These are phyloP conservation scores for Blastobotrys capitulatus DNA, from an alignment of 1,139 yeast genomes.

Conservation along the genomic window DNA sequence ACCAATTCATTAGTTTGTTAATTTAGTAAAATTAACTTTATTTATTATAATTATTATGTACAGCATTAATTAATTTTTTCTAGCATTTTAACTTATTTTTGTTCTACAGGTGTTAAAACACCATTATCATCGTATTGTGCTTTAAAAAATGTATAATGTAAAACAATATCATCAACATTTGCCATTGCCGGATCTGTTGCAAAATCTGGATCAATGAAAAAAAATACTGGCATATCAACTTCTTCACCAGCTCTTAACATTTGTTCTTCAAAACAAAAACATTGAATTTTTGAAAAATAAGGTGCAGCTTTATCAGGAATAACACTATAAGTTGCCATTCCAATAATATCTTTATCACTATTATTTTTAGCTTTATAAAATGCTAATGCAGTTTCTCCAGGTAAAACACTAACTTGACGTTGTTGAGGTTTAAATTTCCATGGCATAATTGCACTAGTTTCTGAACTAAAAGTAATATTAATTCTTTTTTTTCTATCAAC, in stretches of 20 bases:
- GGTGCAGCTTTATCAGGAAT: constrained; percentile 96
- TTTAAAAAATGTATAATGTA: constrained; percentile 87
- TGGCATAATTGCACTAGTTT: constrained; percentile 84
- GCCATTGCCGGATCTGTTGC: constrained; percentile 93
- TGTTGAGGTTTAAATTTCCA: constrained; percentile 97
- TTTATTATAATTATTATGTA: not conserved
- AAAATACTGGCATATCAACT: constrained; percentile 98
- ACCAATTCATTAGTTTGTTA: constrained; percentile 11
- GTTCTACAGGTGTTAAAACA: constrained; percentile 23
- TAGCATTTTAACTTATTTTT: not conserved
- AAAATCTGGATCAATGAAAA: constrained; percentile 96
- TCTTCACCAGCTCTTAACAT: constrained; percentile 92
- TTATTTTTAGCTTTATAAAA: constrained; percentile 88
- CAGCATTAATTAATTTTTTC: not conserved
- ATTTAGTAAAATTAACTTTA: no score
- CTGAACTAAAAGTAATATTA: constrained; percentile 81
- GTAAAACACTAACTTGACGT: constrained; percentile 85
- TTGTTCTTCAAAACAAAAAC: constrained; percentile 98
- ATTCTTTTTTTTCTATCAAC: constrained; percentile 82
- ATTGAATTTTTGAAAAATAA: constrained; percentile 92
- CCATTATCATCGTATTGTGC: constrained; percentile 34
- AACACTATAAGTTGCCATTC: constrained; percentile 97
- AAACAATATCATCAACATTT: constrained; percentile 80
- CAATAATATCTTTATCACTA: constrained; percentile 85
- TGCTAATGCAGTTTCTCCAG: constrained; percentile 97